phyloP scores from a whole-genome alignment of 148 eudicot genomes.

The Vaccinium darrowii region DNA sequence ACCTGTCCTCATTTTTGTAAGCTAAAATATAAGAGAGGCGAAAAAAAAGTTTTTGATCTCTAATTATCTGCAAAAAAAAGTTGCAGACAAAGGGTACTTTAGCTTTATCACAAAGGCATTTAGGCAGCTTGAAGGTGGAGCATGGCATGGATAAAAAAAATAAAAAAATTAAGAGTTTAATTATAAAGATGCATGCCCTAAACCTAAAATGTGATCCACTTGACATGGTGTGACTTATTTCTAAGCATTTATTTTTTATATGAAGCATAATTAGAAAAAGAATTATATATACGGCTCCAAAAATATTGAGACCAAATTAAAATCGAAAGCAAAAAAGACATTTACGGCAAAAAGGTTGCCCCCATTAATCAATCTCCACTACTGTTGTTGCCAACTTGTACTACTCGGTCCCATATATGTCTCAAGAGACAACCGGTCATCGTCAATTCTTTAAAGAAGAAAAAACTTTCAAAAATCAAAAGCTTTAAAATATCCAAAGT shows the following conservation, averaged over 20 bases:
- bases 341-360: not conserved
- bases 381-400: not conserved
- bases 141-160: not conserved
- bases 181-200: not conserved
- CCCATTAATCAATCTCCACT: not conserved
- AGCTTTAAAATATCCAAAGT: not conserved
- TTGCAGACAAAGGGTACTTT: not conserved
- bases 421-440: not conserved
- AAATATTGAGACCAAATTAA: not conserved
- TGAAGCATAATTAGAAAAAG: no score
- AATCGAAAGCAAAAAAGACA: not conserved
- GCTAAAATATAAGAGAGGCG: no score
- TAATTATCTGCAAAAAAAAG: no score
- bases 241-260: no score
- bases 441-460: not conserved
- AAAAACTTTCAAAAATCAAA: not conserved
- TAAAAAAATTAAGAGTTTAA: not conserved
- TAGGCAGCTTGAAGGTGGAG: not conserved
- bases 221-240: not conserved
- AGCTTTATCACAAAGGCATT: not conserved
- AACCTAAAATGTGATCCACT: not conserved
- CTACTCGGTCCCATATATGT: not conserved
- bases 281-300: not conserved
- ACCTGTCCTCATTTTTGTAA: no score
- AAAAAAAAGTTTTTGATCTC: no score